phyloP scores from a whole-genome alignment of 2,329 filamentous ascomycete genomes.

The Diaporthe ilicicola region DNA sequence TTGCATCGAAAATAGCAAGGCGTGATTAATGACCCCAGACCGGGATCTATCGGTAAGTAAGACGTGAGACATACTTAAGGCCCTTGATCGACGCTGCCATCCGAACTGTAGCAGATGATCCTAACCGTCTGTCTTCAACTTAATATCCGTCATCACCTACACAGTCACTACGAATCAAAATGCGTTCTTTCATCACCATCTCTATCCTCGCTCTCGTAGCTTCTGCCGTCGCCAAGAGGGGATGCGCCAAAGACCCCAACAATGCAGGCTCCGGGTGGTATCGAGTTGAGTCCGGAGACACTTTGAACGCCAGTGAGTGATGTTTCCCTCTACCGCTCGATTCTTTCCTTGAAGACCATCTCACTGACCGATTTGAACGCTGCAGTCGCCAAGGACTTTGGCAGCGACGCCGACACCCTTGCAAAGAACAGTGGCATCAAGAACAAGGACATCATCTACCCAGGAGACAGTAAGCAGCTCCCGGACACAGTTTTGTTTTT shows the following conservation, averaged over 20 bases:
- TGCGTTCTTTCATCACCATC: constrained; percentile 1
- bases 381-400: not conserved
- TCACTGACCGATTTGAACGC: not conserved
- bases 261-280: not conserved
- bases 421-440: not conserved
- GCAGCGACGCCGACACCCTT: not conserved
- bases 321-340: no score
- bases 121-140: not conserved
- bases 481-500: no score
- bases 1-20: not conserved
- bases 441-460: constrained; percentile 1
- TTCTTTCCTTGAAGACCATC: not conserved
- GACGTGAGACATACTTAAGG: not conserved
- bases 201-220: not conserved
- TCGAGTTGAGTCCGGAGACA: not conserved
- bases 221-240: not conserved
- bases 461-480: not conserved
- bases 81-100: not conserved
- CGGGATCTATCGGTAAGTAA: not conserved
- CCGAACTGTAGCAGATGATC: not conserved
- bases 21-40: not conserved
- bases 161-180: not conserved
- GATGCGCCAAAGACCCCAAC: not conserved
- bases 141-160: not conserved
- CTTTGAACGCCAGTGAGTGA: constrained; percentile 6